phyloP scores from a whole-genome alignment of 192 early-diverging fungal species.

The Endogone sp. region DNA sequence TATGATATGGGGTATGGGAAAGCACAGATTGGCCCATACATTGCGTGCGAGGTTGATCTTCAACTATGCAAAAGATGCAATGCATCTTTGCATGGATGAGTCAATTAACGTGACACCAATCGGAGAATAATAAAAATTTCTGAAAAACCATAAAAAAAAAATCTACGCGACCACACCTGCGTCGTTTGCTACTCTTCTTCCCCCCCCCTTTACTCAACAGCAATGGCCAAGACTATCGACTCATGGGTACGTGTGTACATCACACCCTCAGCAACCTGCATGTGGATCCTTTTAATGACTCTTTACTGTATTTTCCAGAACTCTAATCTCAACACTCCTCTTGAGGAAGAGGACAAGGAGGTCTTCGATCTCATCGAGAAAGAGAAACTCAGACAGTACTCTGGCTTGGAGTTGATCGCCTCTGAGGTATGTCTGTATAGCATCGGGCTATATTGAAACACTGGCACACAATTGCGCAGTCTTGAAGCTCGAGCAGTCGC shows the following conservation, averaged over 20 bases:
- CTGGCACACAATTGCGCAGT: not conserved
- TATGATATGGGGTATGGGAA: too few relatives aligned
- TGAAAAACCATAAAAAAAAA: too few relatives aligned
- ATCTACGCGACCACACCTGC: too few relatives aligned
- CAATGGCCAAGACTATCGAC: constrained; percentile 4
- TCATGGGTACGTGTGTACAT: not conserved
- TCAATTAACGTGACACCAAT: not conserved
- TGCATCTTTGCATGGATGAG: too few relatives aligned
- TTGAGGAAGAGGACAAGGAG: constrained; percentile 90
- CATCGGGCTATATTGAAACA: constrained; percentile 1
- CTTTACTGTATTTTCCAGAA: constrained; percentile 54
- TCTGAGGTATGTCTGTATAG: constrained; percentile 74
- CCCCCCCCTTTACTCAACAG: too few relatives aligned
- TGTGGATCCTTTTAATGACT: too few relatives aligned
- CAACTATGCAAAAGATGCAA: too few relatives aligned
- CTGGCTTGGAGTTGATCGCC: constrained; percentile 97
- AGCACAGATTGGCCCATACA: too few relatives aligned
- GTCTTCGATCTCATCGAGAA: constrained; percentile 92
- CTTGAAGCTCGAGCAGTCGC: not conserved
- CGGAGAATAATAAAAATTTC: not conserved
- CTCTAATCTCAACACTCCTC: constrained; percentile 80
- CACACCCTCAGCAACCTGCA: too few relatives aligned
- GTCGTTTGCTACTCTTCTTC: too few relatives aligned
- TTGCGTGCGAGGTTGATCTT: too few relatives aligned
- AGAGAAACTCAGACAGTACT: constrained; percentile 98